phyloP scores from a whole-genome alignment of 345 rosid genomes.

The Eucalyptus regnans region DNA sequence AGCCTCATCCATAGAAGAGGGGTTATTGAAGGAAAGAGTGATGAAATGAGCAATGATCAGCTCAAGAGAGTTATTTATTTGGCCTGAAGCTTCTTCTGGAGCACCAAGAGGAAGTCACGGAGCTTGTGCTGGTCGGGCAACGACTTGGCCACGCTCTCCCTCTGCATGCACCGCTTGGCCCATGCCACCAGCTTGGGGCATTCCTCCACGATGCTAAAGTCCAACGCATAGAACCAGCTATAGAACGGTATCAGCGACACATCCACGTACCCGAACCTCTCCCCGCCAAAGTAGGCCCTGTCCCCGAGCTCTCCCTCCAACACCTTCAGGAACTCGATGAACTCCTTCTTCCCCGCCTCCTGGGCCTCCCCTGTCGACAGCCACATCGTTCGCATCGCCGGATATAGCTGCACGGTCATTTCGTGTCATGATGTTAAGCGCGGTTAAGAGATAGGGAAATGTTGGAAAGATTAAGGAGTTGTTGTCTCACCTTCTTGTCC shows the following conservation, averaged over 20 bases:
- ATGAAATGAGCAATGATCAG: not conserved
- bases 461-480: not conserved
- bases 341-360: not conserved
- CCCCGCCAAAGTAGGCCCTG: not conserved
- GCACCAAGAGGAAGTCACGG: not conserved
- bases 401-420: not conserved
- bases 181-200: conserved; percentile 8
- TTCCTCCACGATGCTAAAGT: not conserved
- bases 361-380: not conserved
- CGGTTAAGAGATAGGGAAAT: not conserved
- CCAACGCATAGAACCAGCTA: not conserved
- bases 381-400: not conserved
- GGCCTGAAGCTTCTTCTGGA: not conserved
- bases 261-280: not conserved
- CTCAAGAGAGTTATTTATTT: not conserved
- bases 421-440: not conserved
- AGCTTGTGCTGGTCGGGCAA: not conserved
- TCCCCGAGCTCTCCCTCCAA: not conserved
- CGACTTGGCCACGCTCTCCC: conserved; percentile 1
- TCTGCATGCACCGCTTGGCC: conserved; percentile 7
- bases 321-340: not conserved
- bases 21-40: not conserved
- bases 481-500: not conserved
- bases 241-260: not conserved
- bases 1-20: not conserved